A percentile compares a stretch with the other conserved stretches of the same genome.
Evolutionary conservation across 2,329 filamentous ascomycete species (phyloP).

Genomic region (Myotisia sp.): DNA sequence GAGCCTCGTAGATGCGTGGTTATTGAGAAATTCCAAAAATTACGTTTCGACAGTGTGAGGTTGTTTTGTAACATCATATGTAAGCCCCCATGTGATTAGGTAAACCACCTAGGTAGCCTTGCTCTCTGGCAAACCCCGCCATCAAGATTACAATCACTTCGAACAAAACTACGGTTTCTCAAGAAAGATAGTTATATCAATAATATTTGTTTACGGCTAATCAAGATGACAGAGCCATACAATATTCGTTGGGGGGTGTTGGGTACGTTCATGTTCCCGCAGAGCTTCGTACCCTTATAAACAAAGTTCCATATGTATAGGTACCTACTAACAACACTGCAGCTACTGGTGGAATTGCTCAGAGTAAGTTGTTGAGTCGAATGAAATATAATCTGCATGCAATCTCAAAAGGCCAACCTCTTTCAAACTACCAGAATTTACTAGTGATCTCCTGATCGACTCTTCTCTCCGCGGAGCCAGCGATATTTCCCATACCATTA

Average conservation of each 20-base stretch:
- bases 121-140: too few relatives aligned
- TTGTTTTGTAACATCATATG: too few relatives aligned
- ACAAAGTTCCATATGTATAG: slow-evolving; percentile 1
- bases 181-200: neutral
- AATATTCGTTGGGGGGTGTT: slow-evolving; percentile 32
- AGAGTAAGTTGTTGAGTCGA: slow-evolving; percentile 24
- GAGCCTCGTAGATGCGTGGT: too few relatives aligned
- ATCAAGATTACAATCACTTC: too few relatives aligned
- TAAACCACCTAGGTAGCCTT: too few relatives aligned
- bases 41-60: too few relatives aligned
- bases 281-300: too few relatives aligned
- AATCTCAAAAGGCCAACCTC: neutral
- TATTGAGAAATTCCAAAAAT: too few relatives aligned
- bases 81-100: too few relatives aligned
- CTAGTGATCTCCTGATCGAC: slow-evolving; percentile 64
- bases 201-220: neutral
- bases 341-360: slow-evolving; percentile 34
- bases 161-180: too few relatives aligned
- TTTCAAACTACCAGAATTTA: slow-evolving; percentile 37
- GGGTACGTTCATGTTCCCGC: slow-evolving; percentile 19
- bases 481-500: slow-evolving; percentile 62
- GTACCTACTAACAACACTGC: too few relatives aligned
- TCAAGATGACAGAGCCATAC: slow-evolving; percentile 20
- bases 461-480: slow-evolving; percentile 53
- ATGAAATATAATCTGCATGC: slow-evolving; percentile 3